Evolutionary conservation across 192 early-diverging fungal species (phyloP).

Genomic region (Entomortierella parvispora): DNA sequence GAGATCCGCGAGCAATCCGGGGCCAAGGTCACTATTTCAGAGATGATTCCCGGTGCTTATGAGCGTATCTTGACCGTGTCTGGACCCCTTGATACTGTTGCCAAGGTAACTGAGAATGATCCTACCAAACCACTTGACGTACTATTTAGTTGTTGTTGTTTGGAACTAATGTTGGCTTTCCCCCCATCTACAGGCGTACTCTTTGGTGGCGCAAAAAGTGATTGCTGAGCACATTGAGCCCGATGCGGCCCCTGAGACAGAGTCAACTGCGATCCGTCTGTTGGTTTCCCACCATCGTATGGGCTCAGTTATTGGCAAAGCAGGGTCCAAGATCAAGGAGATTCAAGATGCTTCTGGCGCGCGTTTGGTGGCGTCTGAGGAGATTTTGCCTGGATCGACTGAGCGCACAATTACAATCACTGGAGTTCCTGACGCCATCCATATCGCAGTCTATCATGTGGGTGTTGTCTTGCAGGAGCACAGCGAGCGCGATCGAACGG

Average conservation of each 20-base stretch:
- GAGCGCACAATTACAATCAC: conserved; percentile 89
- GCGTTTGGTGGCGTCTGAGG: conserved; percentile 85
- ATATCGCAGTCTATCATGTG: conserved; percentile 85
- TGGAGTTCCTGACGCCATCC: conserved; percentile 86
- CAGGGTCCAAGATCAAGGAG: conserved; percentile 90
- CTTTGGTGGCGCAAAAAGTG: conserved; percentile 79
- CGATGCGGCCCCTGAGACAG: conserved; percentile 56
- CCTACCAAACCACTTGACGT: no score
- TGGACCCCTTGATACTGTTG: conserved; percentile 74
- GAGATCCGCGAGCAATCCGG: conserved; percentile 87
- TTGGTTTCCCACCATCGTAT: conserved; percentile 90
- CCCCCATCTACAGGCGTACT: conserved; percentile 67
- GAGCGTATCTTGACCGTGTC: conserved; percentile 80
- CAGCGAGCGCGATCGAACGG: conserved; percentile 65
- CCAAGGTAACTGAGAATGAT: conserved; percentile 63
- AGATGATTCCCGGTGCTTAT: conserved; percentile 80
- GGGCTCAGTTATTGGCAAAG: conserved; percentile 91
- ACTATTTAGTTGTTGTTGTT: no score
- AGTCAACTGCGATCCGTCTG: conserved; percentile 78
- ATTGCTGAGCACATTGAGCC: conserved; percentile 71
- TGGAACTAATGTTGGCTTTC: background rate
- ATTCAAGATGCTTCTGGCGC: conserved; percentile 90
- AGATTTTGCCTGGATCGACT: conserved; percentile 89
- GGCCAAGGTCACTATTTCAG: conserved; percentile 91
- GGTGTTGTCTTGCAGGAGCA: conserved; percentile 81